These are phyloP conservation scores for Hypoxylon intermedium DNA, from an alignment of 495 filamentous ascomycete species.

Conservation along the genomic window DNA sequence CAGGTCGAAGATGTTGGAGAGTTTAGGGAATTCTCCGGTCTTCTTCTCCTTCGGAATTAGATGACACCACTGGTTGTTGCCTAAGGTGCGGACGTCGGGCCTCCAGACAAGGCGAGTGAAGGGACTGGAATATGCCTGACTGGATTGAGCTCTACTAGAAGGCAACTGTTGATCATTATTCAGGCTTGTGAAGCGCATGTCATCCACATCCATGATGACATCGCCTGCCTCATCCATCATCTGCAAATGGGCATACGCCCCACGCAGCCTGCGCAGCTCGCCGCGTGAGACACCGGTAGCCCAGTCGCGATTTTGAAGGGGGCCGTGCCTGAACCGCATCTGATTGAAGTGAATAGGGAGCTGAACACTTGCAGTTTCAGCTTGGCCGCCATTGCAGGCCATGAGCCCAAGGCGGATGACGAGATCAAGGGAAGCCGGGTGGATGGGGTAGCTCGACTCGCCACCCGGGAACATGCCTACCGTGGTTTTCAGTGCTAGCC, in stretches of 20 bases:
- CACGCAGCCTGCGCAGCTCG: slow-evolving; percentile 3
- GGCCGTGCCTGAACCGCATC: slow-evolving; percentile 1
- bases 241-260: slow-evolving; percentile 10
- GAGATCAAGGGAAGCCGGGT: slow-evolving; percentile 46
- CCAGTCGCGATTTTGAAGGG: not conserved
- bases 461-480: slow-evolving; percentile 35
- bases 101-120: slow-evolving; percentile 24
- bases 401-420: slow-evolving; percentile 35
- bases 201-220: slow-evolving; percentile 9
- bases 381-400: slow-evolving; percentile 26
- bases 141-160: not conserved
- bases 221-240: slow-evolving; percentile 3
- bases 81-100: slow-evolving; percentile 26
- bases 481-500: slow-evolving; percentile 37
- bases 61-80: not conserved
- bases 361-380: not conserved
- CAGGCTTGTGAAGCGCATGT: slow-evolving; percentile 6
- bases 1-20: slow-evolving; percentile 27
- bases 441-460: slow-evolving; percentile 46
- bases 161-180: too few relatives aligned
- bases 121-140: slow-evolving; percentile 6
- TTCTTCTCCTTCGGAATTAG: too few relatives aligned
- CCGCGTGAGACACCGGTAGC: slow-evolving; percentile 8
- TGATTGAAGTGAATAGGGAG: slow-evolving; percentile 15
- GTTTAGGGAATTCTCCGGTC: slow-evolving; percentile 31